Percentiles rank a stretch among this genome's conserved stretches.
Conservation (phyloP, 78 protist species). For the Dictyostelium firmibasis region DNA sequence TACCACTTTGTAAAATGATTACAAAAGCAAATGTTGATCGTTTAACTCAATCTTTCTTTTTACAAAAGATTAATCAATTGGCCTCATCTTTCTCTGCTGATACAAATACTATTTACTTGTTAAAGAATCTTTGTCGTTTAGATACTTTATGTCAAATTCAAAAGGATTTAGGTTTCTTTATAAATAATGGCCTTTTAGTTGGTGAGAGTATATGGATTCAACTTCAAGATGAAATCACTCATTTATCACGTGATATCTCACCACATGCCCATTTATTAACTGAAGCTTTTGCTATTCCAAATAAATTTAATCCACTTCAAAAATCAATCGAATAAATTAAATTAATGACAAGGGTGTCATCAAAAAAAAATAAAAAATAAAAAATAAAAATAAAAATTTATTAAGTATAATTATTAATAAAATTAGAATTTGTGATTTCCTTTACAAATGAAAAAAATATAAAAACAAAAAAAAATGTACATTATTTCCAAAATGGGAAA, state of each 20-base stretch:
- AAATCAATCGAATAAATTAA: background rate
- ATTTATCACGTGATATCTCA: slow-evolving; percentile 29
- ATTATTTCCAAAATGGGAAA: too few relatives aligned
- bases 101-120: background rate
- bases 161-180: slow-evolving; percentile 52
- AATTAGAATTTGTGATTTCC: too few relatives aligned
- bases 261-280: slow-evolving; percentile 3
- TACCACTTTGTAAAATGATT: slow-evolving; percentile 3
- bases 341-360: too few relatives aligned
- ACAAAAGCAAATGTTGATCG: slow-evolving; percentile 67
- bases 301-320: slow-evolving; percentile 25
- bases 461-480: too few relatives aligned
- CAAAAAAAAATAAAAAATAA: background rate
- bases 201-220: slow-evolving; percentile 41
- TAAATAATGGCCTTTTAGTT: background rate
- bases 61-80: background rate
- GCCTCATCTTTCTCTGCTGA: background rate
- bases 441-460: too few relatives aligned
- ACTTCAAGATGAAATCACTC: slow-evolving; percentile 45
- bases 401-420: too few relatives aligned
- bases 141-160: slow-evolving; percentile 55
- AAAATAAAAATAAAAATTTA: background rate
- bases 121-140: slow-evolving; percentile 53
- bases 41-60: slow-evolving; percentile 44
- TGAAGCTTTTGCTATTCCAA: slow-evolving; percentile 46